Percentiles rank a stretch among this genome's conserved stretches.
Conservation (phyloP, 805 yeast genomes). For the Lachancea sp. region DNA sequence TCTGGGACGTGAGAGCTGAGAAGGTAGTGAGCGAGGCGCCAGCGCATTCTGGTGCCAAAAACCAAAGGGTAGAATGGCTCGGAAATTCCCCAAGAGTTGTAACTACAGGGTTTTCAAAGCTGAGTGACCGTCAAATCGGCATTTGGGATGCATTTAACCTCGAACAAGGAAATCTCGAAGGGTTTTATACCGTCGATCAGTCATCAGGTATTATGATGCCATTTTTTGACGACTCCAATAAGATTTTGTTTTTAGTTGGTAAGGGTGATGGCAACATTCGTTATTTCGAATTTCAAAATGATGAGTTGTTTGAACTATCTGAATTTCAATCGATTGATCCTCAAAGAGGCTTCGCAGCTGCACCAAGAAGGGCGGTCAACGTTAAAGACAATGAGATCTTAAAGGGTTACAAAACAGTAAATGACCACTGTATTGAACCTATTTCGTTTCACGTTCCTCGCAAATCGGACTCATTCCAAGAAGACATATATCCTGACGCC, state of each 20-base stretch:
- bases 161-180: slow-evolving; percentile 80
- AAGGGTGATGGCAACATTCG: slow-evolving; percentile 98
- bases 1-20: slow-evolving; percentile 84
- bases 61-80: slow-evolving; percentile 82
- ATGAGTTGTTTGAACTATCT: slow-evolving; percentile 75
- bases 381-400: slow-evolving; percentile 80
- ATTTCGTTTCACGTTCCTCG: slow-evolving; percentile 91
- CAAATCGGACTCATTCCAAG: slow-evolving; percentile 87
- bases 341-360: slow-evolving; percentile 90
- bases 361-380: slow-evolving; percentile 77
- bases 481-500: slow-evolving; percentile 87
- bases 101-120: slow-evolving; percentile 90
- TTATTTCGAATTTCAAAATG: slow-evolving; percentile 83
- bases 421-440: slow-evolving; percentile 81
- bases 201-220: slow-evolving; percentile 95
- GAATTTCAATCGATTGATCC: slow-evolving; percentile 87
- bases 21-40: slow-evolving; percentile 73
- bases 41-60: slow-evolving; percentile 91
- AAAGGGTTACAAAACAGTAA: slow-evolving; percentile 78
- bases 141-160: slow-evolving; percentile 81
- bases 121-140: slow-evolving; percentile 92
- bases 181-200: slow-evolving; percentile 78
- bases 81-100: slow-evolving; percentile 79
- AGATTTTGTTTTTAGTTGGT: slow-evolving; percentile 84
- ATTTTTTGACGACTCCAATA: slow-evolving; percentile 72